These are phyloP conservation scores for Prototheca cutis DNA, from an alignment of 163 green algal species.

Conservation along the genomic window DNA sequence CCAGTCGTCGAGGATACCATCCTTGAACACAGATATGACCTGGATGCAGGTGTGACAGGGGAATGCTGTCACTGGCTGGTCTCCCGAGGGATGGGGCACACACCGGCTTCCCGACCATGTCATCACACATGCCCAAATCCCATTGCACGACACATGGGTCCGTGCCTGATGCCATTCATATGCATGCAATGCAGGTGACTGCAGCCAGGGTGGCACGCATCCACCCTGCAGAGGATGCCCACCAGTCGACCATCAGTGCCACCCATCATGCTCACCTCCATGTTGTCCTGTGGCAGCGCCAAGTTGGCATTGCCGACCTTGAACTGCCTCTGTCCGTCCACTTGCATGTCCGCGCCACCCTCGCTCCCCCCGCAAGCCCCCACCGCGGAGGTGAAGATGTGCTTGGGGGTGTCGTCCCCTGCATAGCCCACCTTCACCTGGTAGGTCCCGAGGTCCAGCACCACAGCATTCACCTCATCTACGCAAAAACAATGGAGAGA, in stretches of 20 bases:
- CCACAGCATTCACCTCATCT: slow-evolving; percentile 91
- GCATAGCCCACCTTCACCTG: slow-evolving; percentile 85
- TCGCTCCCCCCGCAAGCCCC: no score
- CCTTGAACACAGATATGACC: slow-evolving; percentile 52
- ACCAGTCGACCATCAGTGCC: no score
- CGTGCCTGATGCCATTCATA: no score
- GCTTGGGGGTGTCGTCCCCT: slow-evolving; percentile 87
- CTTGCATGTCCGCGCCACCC: not conserved
- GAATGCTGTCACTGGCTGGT: no score
- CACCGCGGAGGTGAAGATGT: slow-evolving; percentile 63
- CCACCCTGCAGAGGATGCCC: no score
- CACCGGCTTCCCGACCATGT: slow-evolving; percentile 13
- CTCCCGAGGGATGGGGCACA: not conserved
- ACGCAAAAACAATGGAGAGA: no score
- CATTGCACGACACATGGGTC: no score
- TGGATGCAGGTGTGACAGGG: slow-evolving; percentile 27
- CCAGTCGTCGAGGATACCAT: slow-evolving; percentile 64
- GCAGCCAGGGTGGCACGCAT: no score
- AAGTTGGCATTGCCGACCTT: not conserved
- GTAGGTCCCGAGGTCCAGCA: slow-evolving; percentile 79
- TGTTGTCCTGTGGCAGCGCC: not conserved
- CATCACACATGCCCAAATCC: slow-evolving; percentile 21
- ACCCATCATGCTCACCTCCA: slow-evolving; percentile 13
- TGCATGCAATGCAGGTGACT: no score
- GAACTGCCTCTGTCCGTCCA: not conserved